Evolutionary conservation across 2,329 filamentous ascomycete species (phyloP).

Genomic region (Truncatella angustata): DNA sequence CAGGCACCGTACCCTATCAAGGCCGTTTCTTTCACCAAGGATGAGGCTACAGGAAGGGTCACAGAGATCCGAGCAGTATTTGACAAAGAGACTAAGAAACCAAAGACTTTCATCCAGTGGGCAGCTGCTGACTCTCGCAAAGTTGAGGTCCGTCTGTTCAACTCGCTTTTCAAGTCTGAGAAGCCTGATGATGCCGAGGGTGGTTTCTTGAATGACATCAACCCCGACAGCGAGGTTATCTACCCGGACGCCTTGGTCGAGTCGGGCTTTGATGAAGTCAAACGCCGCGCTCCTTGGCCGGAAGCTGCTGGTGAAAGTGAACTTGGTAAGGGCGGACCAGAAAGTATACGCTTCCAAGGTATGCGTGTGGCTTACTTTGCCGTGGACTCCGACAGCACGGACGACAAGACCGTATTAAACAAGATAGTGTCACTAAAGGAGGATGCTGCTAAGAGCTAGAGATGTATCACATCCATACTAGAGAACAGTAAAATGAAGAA

Average conservation of each 20-base stretch:
- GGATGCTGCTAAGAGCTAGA: constrained; percentile 64
- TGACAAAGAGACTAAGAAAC: constrained; percentile 68
- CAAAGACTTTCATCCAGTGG: constrained; percentile 91
- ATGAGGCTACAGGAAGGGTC: constrained; percentile 59
- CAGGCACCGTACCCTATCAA: constrained; percentile 69
- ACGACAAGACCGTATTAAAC: constrained; percentile 83
- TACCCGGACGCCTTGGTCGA: constrained; percentile 79
- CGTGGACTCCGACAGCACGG: constrained; percentile 75
- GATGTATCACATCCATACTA: background rate
- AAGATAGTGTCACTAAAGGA: constrained; percentile 91
- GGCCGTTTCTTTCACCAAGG: constrained; percentile 66
- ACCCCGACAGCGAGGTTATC: constrained; percentile 79
- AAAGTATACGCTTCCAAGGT: constrained; percentile 85
- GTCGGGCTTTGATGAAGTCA: constrained; percentile 77
- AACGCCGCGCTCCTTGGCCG: constrained; percentile 74
- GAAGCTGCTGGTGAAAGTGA: constrained; percentile 70
- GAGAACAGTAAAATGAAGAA: background rate
- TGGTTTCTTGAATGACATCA: constrained; percentile 81
- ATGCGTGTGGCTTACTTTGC: constrained; percentile 84
- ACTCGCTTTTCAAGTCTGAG: constrained; percentile 81
- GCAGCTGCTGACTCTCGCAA: constrained; percentile 68
- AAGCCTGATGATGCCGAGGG: constrained; percentile 75
- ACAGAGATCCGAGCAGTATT: constrained; percentile 65
- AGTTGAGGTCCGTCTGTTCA: constrained; percentile 76
- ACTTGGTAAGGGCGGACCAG: constrained; percentile 60